Evolutionary conservation across 1,139 yeast species (phyloP), one percentile per base, ranked within the genome.

Genomic region (Nakaseomyces bracarensis): DNA sequence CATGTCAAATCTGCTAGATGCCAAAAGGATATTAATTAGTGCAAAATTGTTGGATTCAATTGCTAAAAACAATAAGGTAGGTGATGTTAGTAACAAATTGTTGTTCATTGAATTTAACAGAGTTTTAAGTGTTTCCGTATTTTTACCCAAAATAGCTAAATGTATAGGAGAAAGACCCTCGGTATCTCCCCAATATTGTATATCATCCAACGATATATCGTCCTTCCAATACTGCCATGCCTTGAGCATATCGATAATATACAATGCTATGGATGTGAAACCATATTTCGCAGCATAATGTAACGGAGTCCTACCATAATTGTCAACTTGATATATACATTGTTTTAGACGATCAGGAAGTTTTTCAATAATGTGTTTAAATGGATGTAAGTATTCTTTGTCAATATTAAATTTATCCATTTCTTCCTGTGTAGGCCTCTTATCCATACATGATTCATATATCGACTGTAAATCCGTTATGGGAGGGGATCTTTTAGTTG

Each of bases 271-370:
- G 41, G 74, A 75, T 47, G 75, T 77, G 44, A 89, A 69, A 0
- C 97, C 97, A 59, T 80, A 86, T 55, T 85, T 94, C 1, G 94
- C 81, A 13, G 95, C 79, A 61, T 89, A 89, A 64, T 91, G 97
- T 44, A 91, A 67, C 0, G 97, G 95, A 1, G 96, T 82, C 49
- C 96, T 73, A 45, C 70, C 70, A 56, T 86, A 84, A 47, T 76
- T 79, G 59, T 91, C 98, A 38, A 73, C 72, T 35, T 80, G 78
- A 42, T 78, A 64, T 36, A 87, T 67, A 1, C 74, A 72, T 2
- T 68, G 60, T 45, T 77, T 71, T 46, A 81, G 70, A 50, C 69
- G 68, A 11, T 71, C 69, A 8, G 76, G 77, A 39, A 82, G 60
- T 38, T 70, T 67, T 16, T 69, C 66, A 41, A 84, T 66, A 29